Evolutionary conservation across 495 filamentous ascomycete species (phyloP).

Genomic region (Lentithecium fluviatile): DNA sequence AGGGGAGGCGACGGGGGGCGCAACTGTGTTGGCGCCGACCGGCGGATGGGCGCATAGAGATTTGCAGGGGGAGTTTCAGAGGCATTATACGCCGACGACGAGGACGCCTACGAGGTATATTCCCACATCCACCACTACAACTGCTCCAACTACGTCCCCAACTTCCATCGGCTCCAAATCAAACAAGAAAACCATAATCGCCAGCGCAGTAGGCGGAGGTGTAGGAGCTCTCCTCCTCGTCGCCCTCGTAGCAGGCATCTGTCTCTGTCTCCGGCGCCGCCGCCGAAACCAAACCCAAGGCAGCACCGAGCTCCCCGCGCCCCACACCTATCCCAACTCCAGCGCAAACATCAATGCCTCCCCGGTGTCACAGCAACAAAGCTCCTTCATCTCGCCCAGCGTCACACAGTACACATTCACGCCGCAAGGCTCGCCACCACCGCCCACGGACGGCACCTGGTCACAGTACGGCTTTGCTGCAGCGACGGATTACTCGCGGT

Average conservation of each 20-base stretch:
- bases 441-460: neutral
- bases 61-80: neutral
- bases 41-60: neutral
- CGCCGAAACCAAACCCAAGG: neutral
- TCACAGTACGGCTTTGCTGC: neutral
- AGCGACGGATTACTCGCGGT: neutral
- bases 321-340: neutral
- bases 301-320: neutral
- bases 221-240: neutral
- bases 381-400: neutral
- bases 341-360: neutral
- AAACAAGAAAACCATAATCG: neutral
- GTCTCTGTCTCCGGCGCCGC: neutral
- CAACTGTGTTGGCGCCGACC: slow-evolving; percentile 1
- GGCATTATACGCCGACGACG: neutral
- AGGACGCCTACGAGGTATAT: neutral
- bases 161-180: neutral
- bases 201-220: neutral
- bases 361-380: neutral
- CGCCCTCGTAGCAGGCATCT: neutral
- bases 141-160: neutral
- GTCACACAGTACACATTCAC: neutral
- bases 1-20: slow-evolving; percentile 29
- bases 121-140: neutral
- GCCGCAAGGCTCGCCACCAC: neutral